Evolutionary conservation across 2,329 filamentous ascomycete species (phyloP), one percentile per base, ranked within the genome.

Genomic region (Ilyonectria sp.): DNA sequence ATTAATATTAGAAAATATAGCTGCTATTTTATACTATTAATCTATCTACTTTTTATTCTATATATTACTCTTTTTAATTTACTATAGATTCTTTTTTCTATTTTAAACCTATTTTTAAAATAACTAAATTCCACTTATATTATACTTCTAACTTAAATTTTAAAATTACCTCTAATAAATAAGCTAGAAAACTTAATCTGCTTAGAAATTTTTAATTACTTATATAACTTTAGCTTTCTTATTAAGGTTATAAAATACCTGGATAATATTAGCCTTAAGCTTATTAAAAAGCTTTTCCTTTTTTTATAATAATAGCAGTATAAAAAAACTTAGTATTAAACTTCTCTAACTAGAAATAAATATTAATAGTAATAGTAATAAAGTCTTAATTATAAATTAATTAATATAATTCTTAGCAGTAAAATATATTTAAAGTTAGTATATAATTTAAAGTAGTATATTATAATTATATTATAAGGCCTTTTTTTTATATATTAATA

Each of bases 391-490:
- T 21, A 44, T 53, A 33, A 52, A 60, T 31, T 60, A 60, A 17
- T 50, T 60, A 60, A 60, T 60, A 40, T 17, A 26, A 33, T 44
- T 17, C 15, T 60, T 60, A 11, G 8, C 26, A n/a, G 33, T 60
- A 60, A 60, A 60, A 26, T 50, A 60, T 35, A 17, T 60, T 19
- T 60, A 60, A 4, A 60, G 43, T 7, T 50, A 26, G 33, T 40
- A 60, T 15, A 8, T n/a, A 26, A 8, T 37, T n/a, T 60, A 60
- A 19, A 50, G 13, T 50, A n/a, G 26, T 23, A 13, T 21, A 15
- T 50, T 40, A 26, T 60, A 19, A 3, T 23, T 33, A 21, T 58
- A 35, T 23, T 58, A 58, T 47, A 58, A 58, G 23, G 29, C 33
- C 17, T 54, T 54, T 21, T 35, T 33, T 17, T 23, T 26, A 26